A percentile compares a stretch with the other conserved stretches of the same genome.
Evolutionary conservation across 192 early-diverging fungal species (phyloP).

Genomic region (Spizellomyces sp.): DNA sequence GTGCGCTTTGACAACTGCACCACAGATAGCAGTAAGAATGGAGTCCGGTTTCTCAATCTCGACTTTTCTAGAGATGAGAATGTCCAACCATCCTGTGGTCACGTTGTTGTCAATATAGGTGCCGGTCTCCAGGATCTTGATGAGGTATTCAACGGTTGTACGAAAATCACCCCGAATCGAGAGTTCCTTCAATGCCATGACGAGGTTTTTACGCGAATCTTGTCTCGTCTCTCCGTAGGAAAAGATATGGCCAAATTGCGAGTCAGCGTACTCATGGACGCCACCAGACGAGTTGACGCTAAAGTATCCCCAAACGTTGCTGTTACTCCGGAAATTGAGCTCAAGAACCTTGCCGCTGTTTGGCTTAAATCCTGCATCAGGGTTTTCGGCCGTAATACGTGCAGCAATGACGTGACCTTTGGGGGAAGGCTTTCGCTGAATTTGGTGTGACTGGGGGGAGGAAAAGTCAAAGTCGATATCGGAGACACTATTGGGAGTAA

Average conservation of each 20-base stretch:
- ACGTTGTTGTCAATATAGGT: conserved; percentile 88
- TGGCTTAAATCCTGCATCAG: conserved; percentile 99
- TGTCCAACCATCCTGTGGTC: conserved; percentile 96
- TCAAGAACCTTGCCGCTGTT: conserved; percentile 94
- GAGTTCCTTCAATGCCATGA: conserved; percentile 96
- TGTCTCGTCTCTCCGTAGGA: conserved; percentile 94
- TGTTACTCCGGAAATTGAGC: conserved; percentile 94
- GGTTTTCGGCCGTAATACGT: conserved; percentile 99
- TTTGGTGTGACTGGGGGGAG: conserved; percentile 72
- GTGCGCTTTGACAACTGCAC: conserved; percentile 88
- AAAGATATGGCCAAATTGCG: conserved; percentile 99
- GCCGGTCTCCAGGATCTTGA: conserved; percentile 87
- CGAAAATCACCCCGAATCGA: conserved; percentile 98
- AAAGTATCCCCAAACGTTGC: conserved; percentile 99
- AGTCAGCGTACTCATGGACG: conserved; percentile 99
- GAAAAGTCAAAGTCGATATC: conserved; percentile 94
- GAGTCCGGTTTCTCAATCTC: conserved; percentile 90
- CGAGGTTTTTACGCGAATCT: conserved; percentile 92
- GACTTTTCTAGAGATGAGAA: conserved; percentile 83
- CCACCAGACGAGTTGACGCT: conserved; percentile 92
- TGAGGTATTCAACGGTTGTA: conserved; percentile 96
- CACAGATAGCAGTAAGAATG: conserved; percentile 88
- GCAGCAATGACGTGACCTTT: conserved; percentile 98
- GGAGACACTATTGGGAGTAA: conserved; percentile 81
- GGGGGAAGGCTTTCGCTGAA: conserved; percentile 88